Percentiles rank a stretch among this genome's conserved stretches.
These are phyloP conservation scores for Fusarium solani-melongenae DNA, from an alignment of 2,329 filamentous ascomycete genomes.

Conservation along the genomic window DNA sequence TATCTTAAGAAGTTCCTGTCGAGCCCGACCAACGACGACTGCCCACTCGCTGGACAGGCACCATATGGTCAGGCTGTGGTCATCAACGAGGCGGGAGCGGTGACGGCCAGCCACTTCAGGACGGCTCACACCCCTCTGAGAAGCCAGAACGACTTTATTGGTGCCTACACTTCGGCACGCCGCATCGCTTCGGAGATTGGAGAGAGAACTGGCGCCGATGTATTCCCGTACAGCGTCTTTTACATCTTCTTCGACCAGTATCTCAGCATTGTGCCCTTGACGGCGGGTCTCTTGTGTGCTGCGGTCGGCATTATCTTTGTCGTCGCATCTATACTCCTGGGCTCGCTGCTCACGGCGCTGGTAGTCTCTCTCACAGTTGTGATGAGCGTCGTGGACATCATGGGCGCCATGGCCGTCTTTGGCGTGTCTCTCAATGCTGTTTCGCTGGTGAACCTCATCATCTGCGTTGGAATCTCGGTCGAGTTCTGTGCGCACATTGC, in stretches of 20 bases:
- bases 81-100: conserved; percentile 71
- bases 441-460: conserved; percentile 94
- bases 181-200: conserved; percentile 85
- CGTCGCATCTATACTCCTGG: conserved; percentile 83
- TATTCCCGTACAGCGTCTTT: conserved; percentile 97
- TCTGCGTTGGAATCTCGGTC: conserved; percentile 95
- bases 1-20: conserved; percentile 87
- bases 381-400: conserved; percentile 95
- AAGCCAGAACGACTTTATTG: conserved; percentile 92
- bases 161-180: conserved; percentile 87
- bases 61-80: conserved; percentile 88
- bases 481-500: conserved; percentile 99
- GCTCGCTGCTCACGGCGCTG: conserved; percentile 82
- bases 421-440: conserved; percentile 94
- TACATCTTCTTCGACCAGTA: conserved; percentile 99
- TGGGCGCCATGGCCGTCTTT: conserved; percentile 92
- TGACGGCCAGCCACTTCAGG: conserved; percentile 90
- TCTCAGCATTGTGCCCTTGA: conserved; percentile 82
- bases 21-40: conserved; percentile 83
- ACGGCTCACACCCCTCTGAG: conserved; percentile 88
- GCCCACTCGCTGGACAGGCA: conserved; percentile 88
- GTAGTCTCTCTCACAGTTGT: conserved; percentile 87
- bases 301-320: conserved; percentile 88
- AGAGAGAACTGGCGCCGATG: conserved; percentile 76
- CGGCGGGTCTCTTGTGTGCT: conserved; percentile 81